These are phyloP conservation scores for Hyaloscypha variabilis DNA, from an alignment of 495 filamentous ascomycete species.

Conservation along the genomic window DNA sequence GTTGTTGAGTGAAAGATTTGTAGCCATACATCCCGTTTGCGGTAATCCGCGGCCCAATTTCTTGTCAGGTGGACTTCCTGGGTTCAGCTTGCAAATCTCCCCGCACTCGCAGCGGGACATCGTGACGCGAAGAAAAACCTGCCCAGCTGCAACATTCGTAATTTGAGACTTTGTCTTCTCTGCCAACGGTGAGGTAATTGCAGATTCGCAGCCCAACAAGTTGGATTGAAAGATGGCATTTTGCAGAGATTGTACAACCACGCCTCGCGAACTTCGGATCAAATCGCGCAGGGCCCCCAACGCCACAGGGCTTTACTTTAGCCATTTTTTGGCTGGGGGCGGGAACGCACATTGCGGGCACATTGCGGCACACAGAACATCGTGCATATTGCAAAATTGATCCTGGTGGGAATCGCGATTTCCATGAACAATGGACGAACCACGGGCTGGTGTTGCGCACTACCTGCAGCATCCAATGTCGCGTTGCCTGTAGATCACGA, in stretches of 20 bases:
- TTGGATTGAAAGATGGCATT: neutral
- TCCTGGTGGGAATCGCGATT: slow-evolving; percentile 10
- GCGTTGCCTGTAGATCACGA: neutral
- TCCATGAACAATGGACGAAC: neutral
- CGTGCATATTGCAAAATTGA: slow-evolving; percentile 23
- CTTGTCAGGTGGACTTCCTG: slow-evolving; percentile 20
- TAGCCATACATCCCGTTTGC: slow-evolving; percentile 28
- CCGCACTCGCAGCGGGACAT: slow-evolving; percentile 3
- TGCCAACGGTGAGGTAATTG: neutral
- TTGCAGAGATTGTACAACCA: neutral
- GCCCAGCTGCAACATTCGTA: neutral
- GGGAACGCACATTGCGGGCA: slow-evolving; percentile 28
- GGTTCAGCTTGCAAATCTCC: slow-evolving; percentile 6
- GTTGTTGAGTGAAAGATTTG: neutral
- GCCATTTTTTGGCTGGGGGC: slow-evolving; percentile 21
- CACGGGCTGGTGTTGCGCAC: neutral
- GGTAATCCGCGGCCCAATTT: slow-evolving; percentile 22
- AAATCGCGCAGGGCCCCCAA: slow-evolving; percentile 5
- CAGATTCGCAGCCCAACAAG: neutral
- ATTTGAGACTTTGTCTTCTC: neutral
- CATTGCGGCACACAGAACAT: slow-evolving; percentile 22
- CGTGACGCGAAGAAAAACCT: slow-evolving; percentile 21
- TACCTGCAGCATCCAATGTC: neutral
- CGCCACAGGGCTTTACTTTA: slow-evolving; percentile 6
- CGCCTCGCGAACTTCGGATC: neutral